Conservation (phyloP, 2,329 filamentous ascomycete species). For the Stachybotrys echinatus region DNA sequence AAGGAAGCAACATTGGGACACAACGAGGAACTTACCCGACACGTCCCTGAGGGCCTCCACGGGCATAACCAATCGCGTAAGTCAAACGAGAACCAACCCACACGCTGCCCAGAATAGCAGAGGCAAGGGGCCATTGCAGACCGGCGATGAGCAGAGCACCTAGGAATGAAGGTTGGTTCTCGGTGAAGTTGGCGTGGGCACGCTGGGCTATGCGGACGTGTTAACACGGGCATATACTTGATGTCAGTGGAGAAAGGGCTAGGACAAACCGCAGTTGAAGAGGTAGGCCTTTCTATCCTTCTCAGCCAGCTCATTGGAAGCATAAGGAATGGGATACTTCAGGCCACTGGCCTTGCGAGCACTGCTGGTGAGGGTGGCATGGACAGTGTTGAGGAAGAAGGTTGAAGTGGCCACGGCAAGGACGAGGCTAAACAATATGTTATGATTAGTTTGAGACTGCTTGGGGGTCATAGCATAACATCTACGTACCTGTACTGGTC, state of each 20-base stretch:
- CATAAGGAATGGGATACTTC: slow-evolving; percentile 54
- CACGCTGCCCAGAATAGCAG: slow-evolving; percentile 41
- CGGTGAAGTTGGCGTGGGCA: slow-evolving; percentile 58
- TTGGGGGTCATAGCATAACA: not conserved
- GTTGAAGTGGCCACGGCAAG: slow-evolving; percentile 51
- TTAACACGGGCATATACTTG: slow-evolving; percentile 2
- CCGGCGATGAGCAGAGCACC: slow-evolving; percentile 50
- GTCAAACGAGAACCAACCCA: slow-evolving; percentile 49
- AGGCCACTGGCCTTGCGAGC: slow-evolving; percentile 49
- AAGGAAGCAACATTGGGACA: not conserved
- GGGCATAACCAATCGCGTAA: slow-evolving; percentile 52
- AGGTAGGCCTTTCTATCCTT: slow-evolving; percentile 47
- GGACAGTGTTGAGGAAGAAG: slow-evolving; percentile 52
- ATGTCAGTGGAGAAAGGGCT: not conserved
- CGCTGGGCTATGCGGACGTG: slow-evolving; percentile 41
- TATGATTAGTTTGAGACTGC: slow-evolving; percentile 1
- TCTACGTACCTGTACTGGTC: slow-evolving; percentile 44
- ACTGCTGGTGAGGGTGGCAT: slow-evolving; percentile 39
- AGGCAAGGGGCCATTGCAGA: slow-evolving; percentile 44
- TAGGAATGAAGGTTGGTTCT: slow-evolving; percentile 52
- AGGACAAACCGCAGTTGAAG: slow-evolving; percentile 56
- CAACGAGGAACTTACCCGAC: slow-evolving; percentile 24
- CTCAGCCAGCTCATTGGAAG: slow-evolving; percentile 44
- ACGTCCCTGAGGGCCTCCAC: slow-evolving; percentile 40
- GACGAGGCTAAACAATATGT: slow-evolving; percentile 47